Evolutionary conservation across 768 basidiomycete species (phyloP).

Genomic region (Russula griseocarnosa): DNA sequence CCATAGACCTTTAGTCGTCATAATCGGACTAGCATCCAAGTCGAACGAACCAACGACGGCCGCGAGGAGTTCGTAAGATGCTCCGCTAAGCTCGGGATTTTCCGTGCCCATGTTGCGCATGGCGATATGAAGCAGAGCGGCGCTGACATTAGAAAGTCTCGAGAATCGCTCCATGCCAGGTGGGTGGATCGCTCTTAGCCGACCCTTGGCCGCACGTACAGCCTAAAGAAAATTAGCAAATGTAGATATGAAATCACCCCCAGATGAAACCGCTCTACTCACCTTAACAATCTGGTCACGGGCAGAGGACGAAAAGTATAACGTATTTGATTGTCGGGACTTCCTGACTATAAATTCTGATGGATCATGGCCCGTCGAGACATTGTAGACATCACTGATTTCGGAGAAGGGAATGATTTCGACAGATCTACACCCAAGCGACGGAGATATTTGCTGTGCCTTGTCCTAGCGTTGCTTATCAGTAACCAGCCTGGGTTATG

Average conservation of each 20-base stretch:
- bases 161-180: conserved; percentile 61
- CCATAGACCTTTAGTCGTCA: conserved; percentile 65
- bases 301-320: conserved; percentile 69
- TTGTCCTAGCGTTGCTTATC: conserved; percentile 46
- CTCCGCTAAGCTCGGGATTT: conserved; percentile 72
- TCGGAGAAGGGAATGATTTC: conserved; percentile 79
- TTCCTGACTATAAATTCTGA: conserved; percentile 79
- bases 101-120: conserved; percentile 71
- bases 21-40: conserved; percentile 66
- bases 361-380: conserved; percentile 70
- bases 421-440: conserved; percentile 67
- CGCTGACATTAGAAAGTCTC: conserved; percentile 78
- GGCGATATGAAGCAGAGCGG: conserved; percentile 81
- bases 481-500: conserved; percentile 9
- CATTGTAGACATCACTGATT: conserved; percentile 82
- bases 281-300: conserved; percentile 77
- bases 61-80: conserved; percentile 75
- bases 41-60: conserved; percentile 75
- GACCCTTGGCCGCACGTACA: conserved; percentile 72
- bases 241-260: not conserved
- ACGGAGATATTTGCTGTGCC: conserved; percentile 65
- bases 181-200: conserved; percentile 53
- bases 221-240: conserved; percentile 40
- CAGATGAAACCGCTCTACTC: conserved; percentile 14
- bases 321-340: conserved; percentile 61